phyloP scores from a whole-genome alignment of 179 eudicot species.

The Beta corolliflora region DNA sequence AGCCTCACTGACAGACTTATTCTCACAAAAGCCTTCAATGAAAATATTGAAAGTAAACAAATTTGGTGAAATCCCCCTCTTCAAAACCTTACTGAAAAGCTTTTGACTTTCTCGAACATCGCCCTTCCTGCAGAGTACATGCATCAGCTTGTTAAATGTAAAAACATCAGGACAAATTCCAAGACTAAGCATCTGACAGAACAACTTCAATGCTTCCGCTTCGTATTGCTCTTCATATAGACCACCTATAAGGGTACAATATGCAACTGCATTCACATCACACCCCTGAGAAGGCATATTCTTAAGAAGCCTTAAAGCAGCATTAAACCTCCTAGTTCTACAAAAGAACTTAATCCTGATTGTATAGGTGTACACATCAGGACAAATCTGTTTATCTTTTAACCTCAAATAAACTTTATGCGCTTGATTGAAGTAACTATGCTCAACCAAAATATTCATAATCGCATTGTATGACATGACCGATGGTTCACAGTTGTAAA shows the following conservation, averaged over 20 bases:
- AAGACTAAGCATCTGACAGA: conserved; percentile 76
- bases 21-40: conserved; percentile 78
- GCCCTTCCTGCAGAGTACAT: conserved; percentile 67
- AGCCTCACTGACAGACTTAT: conserved; percentile 57
- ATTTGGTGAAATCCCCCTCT: conserved; percentile 78
- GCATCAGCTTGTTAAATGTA: conserved; percentile 83
- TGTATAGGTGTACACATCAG: conserved; percentile 79
- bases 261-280: conserved; percentile 71
- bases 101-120: conserved; percentile 61
- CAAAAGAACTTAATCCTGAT: conserved; percentile 91
- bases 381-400: conserved; percentile 62
- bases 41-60: conserved; percentile 78
- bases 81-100: conserved; percentile 72
- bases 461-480: conserved; percentile 68
- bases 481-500: conserved; percentile 68
- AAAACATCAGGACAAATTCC: conserved; percentile 57
- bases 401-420: conserved; percentile 89
- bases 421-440: conserved; percentile 69
- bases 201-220: conserved; percentile 66
- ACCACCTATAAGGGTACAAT: conserved; percentile 82
- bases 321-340: conserved; percentile 66
- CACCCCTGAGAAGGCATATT: conserved; percentile 72
- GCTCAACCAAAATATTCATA: conserved; percentile 80
- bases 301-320: conserved; percentile 77
- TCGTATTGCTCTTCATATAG: conserved; percentile 57